Evolutionary conservation across 2,329 filamentous ascomycete genomes (phyloP).

Genomic region (Penicillium glabrum): DNA sequence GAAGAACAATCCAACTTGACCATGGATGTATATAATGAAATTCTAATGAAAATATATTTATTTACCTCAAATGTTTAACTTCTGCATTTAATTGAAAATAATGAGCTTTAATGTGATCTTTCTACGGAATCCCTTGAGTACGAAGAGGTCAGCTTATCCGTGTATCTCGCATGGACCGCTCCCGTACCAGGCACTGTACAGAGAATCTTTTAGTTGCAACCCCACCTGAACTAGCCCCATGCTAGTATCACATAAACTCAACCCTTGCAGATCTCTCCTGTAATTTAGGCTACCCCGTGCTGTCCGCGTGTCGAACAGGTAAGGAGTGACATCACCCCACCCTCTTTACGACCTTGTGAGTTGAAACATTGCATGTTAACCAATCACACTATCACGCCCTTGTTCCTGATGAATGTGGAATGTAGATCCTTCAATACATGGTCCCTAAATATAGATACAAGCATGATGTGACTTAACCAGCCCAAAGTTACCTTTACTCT

Average conservation of each 20-base stretch:
- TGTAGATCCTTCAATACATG: background rate
- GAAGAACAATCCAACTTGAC: background rate
- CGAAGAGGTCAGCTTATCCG: background rate
- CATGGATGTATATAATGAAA: background rate
- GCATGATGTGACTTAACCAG: background rate
- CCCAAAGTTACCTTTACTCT: background rate
- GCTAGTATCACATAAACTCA: background rate
- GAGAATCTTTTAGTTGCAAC: background rate
- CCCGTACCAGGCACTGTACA: background rate
- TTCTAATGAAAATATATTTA: background rate
- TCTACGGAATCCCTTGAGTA: background rate
- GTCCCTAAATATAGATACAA: background rate
- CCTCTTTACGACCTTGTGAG: background rate
- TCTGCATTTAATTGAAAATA: background rate
- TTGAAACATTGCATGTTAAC: background rate
- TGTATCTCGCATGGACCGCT: background rate
- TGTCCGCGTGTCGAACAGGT: background rate
- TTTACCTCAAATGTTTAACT: too few species aligned
- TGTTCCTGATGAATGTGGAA: background rate
- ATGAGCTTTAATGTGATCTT: background rate
- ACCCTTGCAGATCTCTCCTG: background rate
- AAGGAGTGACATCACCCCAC: background rate
- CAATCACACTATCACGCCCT: background rate
- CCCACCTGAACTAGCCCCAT: background rate
- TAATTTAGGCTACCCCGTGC: background rate